Evolutionary conservation across 1,284 basidiomycete species (phyloP), one percentile per base, ranked within the genome.

Genomic region (Apiotrichum siamense): DNA sequence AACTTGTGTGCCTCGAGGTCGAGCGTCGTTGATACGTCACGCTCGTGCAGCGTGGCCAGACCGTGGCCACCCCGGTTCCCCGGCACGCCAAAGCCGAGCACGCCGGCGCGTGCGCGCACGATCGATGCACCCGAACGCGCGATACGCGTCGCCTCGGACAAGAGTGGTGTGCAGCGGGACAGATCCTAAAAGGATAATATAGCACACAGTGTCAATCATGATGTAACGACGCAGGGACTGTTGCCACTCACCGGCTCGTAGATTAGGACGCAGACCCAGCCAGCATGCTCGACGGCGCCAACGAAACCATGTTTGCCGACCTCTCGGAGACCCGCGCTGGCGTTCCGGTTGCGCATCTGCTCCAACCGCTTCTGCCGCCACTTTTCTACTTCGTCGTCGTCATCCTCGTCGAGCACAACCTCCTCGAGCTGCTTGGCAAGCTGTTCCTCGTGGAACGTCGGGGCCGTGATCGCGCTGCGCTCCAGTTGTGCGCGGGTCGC

Each of bases 191-290:
- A 36, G n/a, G 23, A n/a, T 17, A n/a, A 35, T n/a, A n/a, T 7
- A 35, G 33, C 13, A 15, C 7, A 35, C 13, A 35, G 29, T 31
- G 17, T 11, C 33, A n/a, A 35, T n/a, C 33, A 35, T 15, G 33
- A 35, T 7, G 9, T 9, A n/a, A 35, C 33, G 17, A n/a, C n/a
- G n/a, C 13, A 35, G 12, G 29, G 29, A 31, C 29, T 9, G 9
- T 9, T 31, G 29, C 9, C 29, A 67, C 72, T 55, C 49, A 73
- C 72, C 49, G 66, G 65, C 53, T 74, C 70, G 46, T 72, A 72
- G 11, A 74, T 64, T 33, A 73, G 49, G 0, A 73, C 62, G 17
- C 66, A 57, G 4, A 64, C 66, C 70, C 66, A 72, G 2, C 69
- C 67, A 11, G 33, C 44, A 44, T 58, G 52, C 58, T 74, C 72